These are phyloP conservation scores for Aspergillus baeticus DNA, from an alignment of 495 filamentous ascomycete genomes.

Conservation along the genomic window DNA sequence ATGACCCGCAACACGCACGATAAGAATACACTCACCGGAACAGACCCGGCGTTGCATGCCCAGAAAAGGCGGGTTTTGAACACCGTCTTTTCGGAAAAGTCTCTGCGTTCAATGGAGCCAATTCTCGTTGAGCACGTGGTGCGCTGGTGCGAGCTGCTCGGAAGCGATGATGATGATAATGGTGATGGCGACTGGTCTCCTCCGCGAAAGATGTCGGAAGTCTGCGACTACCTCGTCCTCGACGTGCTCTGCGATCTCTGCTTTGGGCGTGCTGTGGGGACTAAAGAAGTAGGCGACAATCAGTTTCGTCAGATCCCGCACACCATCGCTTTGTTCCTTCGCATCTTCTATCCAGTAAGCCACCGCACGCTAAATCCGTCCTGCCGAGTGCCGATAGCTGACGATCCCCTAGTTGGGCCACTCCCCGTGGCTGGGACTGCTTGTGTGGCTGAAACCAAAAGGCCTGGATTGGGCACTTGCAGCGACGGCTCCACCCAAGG, in stretches of 20 bases:
- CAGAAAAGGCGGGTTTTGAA: conserved; percentile 10
- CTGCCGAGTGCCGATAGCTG: too few species aligned
- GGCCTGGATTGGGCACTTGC: conserved; percentile 6
- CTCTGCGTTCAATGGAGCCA: conserved; percentile 3
- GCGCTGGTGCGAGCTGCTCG: conserved; percentile 5
- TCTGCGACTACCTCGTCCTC: conserved; percentile 11
- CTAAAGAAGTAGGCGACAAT: conserved; percentile 6
- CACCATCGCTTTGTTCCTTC: conserved; percentile 7
- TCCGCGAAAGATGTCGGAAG: conserved; percentile 11
- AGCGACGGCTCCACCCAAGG: background rate
- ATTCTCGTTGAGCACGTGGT: conserved; percentile 3
- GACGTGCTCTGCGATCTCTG: conserved; percentile 13
- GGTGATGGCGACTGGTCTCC: background rate
- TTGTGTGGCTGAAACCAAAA: conserved; percentile 9
- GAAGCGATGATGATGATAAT: background rate
- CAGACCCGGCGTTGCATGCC: conserved; percentile 6
- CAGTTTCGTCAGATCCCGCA: conserved; percentile 13
- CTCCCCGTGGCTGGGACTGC: conserved; percentile 4
- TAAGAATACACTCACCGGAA: conserved; percentile 5
- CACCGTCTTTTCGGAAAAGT: conserved; percentile 6
- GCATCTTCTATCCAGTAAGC: conserved; percentile 11
- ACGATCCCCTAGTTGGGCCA: conserved; percentile 8
- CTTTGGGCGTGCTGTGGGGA: conserved; percentile 4
- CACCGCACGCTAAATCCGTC: background rate
- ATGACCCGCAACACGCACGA: conserved; percentile 5